These are phyloP conservation scores for Psidium guajava DNA, from an alignment of 345 rosid genomes.

Conservation along the genomic window DNA sequence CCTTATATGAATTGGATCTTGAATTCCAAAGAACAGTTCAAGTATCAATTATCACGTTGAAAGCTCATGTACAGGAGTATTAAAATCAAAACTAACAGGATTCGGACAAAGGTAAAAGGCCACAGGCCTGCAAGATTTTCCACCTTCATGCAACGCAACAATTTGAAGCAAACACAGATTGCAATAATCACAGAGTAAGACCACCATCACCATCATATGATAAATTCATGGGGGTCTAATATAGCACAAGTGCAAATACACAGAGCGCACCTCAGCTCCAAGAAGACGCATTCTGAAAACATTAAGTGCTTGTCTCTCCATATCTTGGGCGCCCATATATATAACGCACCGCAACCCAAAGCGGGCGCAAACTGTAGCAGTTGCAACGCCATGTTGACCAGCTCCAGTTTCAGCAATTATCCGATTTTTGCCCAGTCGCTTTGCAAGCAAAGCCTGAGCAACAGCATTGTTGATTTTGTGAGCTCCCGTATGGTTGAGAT, in stretches of 20 bases:
- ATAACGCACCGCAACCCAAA: constrained; percentile 70
- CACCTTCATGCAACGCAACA: neutral
- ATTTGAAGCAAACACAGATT: neutral
- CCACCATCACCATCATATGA: neutral
- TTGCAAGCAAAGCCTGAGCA: constrained; percentile 85
- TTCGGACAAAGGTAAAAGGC: neutral
- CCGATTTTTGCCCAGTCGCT: constrained; percentile 70
- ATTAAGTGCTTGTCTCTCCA: constrained; percentile 89
- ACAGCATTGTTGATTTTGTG: constrained; percentile 90
- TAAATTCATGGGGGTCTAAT: neutral
- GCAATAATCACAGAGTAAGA: neutral
- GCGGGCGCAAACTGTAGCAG: constrained; percentile 90
- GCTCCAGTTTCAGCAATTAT: constrained; percentile 97
- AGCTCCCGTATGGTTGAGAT: constrained; percentile 89
- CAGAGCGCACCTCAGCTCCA: constrained; percentile 65
- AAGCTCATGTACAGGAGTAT: neutral
- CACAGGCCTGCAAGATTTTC: neutral
- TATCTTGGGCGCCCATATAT: constrained; percentile 94
- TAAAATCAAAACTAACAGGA: neutral
- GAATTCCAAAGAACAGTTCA: neutral
- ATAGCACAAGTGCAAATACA: neutral
- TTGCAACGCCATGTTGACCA: constrained; percentile 96
- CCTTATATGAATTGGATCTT: neutral
- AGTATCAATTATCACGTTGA: neutral
- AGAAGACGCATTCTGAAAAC: constrained; percentile 92